Conservation (phyloP, 306 rosid species). For the Gillenia trifoliata region DNA sequence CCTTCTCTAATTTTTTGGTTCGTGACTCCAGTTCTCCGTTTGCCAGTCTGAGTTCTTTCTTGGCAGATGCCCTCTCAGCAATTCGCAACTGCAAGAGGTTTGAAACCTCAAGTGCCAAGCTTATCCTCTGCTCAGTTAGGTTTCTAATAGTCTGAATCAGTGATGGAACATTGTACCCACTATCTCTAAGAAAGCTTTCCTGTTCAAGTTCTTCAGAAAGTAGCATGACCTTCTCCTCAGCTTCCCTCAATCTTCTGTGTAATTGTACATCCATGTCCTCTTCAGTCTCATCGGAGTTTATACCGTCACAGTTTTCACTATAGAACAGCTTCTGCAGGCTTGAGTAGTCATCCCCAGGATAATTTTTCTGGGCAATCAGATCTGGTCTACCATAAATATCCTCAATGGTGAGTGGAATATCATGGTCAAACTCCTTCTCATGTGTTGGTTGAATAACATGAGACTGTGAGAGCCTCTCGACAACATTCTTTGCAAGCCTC, state of each 20-base stretch:
- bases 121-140: slow-evolving; percentile 59
- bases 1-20: slow-evolving; percentile 67
- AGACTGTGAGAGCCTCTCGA: slow-evolving; percentile 78
- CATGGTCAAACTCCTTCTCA: slow-evolving; percentile 42
- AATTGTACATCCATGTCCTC: slow-evolving; percentile 58
- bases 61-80: slow-evolving; percentile 62
- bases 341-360: slow-evolving; percentile 31
- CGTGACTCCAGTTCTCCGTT: slow-evolving; percentile 56
- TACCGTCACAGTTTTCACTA: slow-evolving; percentile 25
- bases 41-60: slow-evolving; percentile 54
- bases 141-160: slow-evolving; percentile 60
- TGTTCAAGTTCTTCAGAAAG: slow-evolving; percentile 62
- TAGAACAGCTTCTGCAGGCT: slow-evolving; percentile 27
- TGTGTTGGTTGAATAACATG: slow-evolving; percentile 37
- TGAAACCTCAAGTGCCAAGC: slow-evolving; percentile 74
- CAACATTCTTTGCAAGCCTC: slow-evolving; percentile 77
- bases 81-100: slow-evolving; percentile 67
- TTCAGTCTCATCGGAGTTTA: slow-evolving; percentile 41
- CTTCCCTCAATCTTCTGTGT: slow-evolving; percentile 60
- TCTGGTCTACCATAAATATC: slow-evolving; percentile 65
- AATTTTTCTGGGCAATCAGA: slow-evolving; percentile 34
- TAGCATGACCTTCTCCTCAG: slow-evolving; percentile 66
- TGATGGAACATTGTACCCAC: slow-evolving; percentile 53
- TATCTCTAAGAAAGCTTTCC: slow-evolving; percentile 51
- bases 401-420: slow-evolving; percentile 66